Percentiles rank a stretch among this genome's conserved stretches.
These are phyloP conservation scores for Ceratocystiopsis brevicomis DNA, from an alignment of 2,329 filamentous ascomycete species.

Conservation along the genomic window DNA sequence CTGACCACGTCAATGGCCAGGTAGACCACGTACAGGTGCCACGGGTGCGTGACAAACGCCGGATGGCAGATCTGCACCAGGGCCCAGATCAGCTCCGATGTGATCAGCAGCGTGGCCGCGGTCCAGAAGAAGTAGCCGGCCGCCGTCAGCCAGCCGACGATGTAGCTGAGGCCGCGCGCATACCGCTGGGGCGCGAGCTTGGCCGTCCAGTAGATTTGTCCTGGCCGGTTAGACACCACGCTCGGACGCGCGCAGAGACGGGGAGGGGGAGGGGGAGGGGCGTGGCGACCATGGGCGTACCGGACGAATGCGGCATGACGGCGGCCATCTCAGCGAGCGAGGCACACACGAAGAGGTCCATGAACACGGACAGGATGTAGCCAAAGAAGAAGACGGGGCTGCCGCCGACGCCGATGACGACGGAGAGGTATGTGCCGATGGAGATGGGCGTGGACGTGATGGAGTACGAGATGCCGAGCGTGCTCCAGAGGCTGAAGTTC, in stretches of 20 bases:
- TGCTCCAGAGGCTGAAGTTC: not conserved
- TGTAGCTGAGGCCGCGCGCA: not conserved
- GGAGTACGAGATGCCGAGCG: not conserved
- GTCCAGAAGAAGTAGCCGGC: not conserved
- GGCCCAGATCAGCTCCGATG: not conserved
- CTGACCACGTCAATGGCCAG: not conserved
- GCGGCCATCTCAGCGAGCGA: conserved; percentile 3
- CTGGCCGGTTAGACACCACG: no score
- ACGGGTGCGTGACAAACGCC: not conserved
- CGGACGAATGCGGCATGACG: conserved; percentile 1
- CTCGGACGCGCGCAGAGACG: no score
- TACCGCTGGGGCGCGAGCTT: not conserved
- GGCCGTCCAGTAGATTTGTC: conserved; percentile 2
- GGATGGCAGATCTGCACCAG: not conserved
- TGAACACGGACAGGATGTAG: not conserved
- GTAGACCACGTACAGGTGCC: not conserved
- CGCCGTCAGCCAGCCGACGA: not conserved
- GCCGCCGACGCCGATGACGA: conserved; percentile 1
- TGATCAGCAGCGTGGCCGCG: not conserved
- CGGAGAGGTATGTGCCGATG: conserved; percentile 1
- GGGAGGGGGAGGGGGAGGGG: no score
- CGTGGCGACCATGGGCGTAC: not conserved
- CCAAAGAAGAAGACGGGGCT: conserved; percentile 4
- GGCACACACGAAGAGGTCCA: conserved; percentile 1
- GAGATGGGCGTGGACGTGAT: conserved; percentile 2